A percentile compares a stretch with the other conserved stretches of the same genome.
Conservation (phyloP, 2,329 filamentous ascomycete genomes). For the Chaetoscypha palmicola region DNA sequence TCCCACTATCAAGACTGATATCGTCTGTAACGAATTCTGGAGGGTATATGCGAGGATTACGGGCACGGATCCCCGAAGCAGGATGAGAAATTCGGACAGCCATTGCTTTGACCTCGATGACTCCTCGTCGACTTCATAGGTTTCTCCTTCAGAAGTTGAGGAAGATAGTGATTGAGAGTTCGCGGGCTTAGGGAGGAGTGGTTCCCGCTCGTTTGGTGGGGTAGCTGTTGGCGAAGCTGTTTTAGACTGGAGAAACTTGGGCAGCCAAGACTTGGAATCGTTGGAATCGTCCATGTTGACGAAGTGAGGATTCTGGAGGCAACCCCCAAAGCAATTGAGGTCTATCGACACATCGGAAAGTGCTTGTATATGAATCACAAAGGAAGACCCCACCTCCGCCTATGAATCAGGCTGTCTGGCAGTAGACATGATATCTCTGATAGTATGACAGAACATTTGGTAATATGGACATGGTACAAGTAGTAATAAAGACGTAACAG, state of each 20-base stretch:
- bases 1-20: slow-evolving; percentile 75
- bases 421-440: slow-evolving; percentile 8
- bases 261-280: slow-evolving; percentile 25
- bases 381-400: background rate
- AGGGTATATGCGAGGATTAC: slow-evolving; percentile 80
- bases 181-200: slow-evolving; percentile 22
- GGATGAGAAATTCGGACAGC: slow-evolving; percentile 56
- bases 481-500: slow-evolving; percentile 11
- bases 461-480: slow-evolving; percentile 3
- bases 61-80: slow-evolving; percentile 63
- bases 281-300: slow-evolving; percentile 17
- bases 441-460: slow-evolving; percentile 9
- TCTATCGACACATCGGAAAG: too few relatives aligned
- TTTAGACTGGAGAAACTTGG: slow-evolving; percentile 21
- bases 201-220: slow-evolving; percentile 27
- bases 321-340: slow-evolving; percentile 4
- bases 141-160: slow-evolving; percentile 19
- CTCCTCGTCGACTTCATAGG: slow-evolving; percentile 23
- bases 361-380: too few relatives aligned
- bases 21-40: slow-evolving; percentile 77
- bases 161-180: slow-evolving; percentile 8
- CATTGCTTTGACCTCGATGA: slow-evolving; percentile 28
- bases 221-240: slow-evolving; percentile 16
- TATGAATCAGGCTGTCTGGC: background rate
- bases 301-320: background rate